Base-by-base conservation (phyloP, 257 asterid species). In the Ophiorrhiza pumila region DNA sequence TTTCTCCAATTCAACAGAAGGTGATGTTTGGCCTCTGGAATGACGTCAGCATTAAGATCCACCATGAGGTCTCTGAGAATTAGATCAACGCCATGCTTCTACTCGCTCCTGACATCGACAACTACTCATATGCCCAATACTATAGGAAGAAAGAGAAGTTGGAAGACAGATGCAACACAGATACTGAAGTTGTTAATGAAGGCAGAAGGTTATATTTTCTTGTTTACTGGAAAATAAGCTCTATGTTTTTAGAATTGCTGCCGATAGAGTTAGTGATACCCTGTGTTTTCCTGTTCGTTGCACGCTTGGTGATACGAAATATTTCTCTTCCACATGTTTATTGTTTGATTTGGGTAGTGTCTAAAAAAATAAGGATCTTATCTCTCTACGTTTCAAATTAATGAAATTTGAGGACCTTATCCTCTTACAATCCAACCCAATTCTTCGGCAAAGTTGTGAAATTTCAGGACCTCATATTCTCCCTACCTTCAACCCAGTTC, bases 1-100 rank as follows among this genome's bases (percentile, higher is more conserved):
- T 5, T 63, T 93, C 98, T 0, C 98, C 98, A 3, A 91, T 83
- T 72, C 96, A 91, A 82, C 97, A 91, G 86, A 88, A 93, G 84
- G 87, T 91, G 69, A 91, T 93, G 98, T 79, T 96, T 0, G 98
- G 98, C 18, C 90, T 93, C 62, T 91, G 92, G 96, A 93, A 91
- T 69, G 96, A 88, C 73, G 74, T 93, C 5, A 78, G 94, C 9
- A 80, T 83, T n/a, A 93, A 93, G 83, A 83, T 88, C 88, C 79
- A 86, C 74, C 98, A 93, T 87, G 91, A 93, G 82, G 71, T 89
- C 77, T 71, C 91, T 42, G 96, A 88, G 50, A 91, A 85, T 75
- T 93, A 95, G 98, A 68, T 89, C 87, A 85, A 87, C 82, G 85
- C 97, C 72, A 79, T 93, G 42, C 97, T 91, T 77, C 71, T 89